Base-by-base conservation (phyloP, 805 yeast genomes). In the Metschnikowia chrysomelidarum region DNA sequence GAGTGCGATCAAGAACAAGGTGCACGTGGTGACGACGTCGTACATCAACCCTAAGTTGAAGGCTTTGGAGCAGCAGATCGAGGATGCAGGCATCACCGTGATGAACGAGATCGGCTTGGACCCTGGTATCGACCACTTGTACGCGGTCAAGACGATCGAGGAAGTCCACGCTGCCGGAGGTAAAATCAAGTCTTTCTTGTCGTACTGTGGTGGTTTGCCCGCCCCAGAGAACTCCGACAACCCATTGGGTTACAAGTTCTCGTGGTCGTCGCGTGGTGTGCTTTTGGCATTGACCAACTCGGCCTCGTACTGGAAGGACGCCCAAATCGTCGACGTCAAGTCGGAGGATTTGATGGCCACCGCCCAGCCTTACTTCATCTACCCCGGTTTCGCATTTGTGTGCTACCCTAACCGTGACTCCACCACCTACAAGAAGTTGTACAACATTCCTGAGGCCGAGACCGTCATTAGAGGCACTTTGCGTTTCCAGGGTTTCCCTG, bases 261-360 rank as follows among this genome's bases (percentile, higher is more conserved):
- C 98, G 27, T 93, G 98, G 98, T 87, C 97, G 20, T 89, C 98
- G 23, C 82, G 98, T 68, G 98, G 98, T 68, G 98, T 93, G 26
- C 70, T 93, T 58, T 76, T 93, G 56, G 98, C 98, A 13, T 76
- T 93, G 60, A 83, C 96, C 76, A 94, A 93, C 73, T 70, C 83
- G 44, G 98, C 98, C 46, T 80, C 79, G 53, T 91, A 80, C 73
- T 91, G 82, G 78, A 69, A 82, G 67, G 82, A 87, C 57, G 97
- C 96, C 57, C 64, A 87, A 59, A 65, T 87, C 49, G 95, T 75
- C 41, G 75, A 79, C 30, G 81, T 93, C 56, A 72, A 76, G 40
- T 87, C 95, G 32, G 93, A 86, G 64, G 96, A 87, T 51, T 76
- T 93, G 63, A 93, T 93, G 98, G 82, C 84, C 50, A 71, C 93